Conservation (phyloP, 306 rosid species). For the Delonix regia region DNA sequence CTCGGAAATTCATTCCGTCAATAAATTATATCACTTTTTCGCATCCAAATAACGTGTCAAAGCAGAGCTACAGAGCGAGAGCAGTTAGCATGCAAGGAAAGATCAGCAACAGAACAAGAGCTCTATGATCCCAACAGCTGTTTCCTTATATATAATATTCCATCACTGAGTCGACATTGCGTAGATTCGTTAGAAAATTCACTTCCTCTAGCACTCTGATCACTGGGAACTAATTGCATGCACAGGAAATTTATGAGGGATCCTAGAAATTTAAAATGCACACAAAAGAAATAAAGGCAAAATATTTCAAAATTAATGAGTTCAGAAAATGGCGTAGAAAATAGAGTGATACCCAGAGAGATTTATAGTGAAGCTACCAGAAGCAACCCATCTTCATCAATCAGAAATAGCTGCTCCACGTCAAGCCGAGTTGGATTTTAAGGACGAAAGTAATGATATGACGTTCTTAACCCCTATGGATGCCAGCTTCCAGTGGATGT, state of each 20-base stretch:
- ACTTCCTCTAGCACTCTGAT: not conserved
- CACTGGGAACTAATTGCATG: not conserved
- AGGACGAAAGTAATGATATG: not conserved
- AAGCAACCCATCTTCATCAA: constrained; percentile 13
- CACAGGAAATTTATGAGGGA: too few species aligned
- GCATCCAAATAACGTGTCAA: not conserved
- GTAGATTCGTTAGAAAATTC: constrained; percentile 10
- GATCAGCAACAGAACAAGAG: not conserved
- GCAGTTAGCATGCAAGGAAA: not conserved
- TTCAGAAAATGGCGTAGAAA: not conserved
- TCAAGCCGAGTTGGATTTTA: constrained; percentile 21
- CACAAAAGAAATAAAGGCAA: too few species aligned
- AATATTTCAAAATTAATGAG: not conserved
- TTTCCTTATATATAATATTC: not conserved
- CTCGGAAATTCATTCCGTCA: constrained; percentile 21
- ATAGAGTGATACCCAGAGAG: constrained; percentile 20
- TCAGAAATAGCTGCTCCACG: not conserved
- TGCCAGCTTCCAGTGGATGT: not conserved
- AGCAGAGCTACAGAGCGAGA: constrained; percentile 16
- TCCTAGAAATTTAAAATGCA: not conserved
- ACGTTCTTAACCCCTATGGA: not conserved
- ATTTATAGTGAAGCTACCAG: constrained; percentile 15
- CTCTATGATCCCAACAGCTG: not conserved
- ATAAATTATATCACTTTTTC: not conserved
- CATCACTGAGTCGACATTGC: constrained; percentile 1